Evolutionary conservation across 2,329 filamentous ascomycete species (phyloP), one percentile per base, ranked within the genome.

Genomic region (Ascochyta lentis): DNA sequence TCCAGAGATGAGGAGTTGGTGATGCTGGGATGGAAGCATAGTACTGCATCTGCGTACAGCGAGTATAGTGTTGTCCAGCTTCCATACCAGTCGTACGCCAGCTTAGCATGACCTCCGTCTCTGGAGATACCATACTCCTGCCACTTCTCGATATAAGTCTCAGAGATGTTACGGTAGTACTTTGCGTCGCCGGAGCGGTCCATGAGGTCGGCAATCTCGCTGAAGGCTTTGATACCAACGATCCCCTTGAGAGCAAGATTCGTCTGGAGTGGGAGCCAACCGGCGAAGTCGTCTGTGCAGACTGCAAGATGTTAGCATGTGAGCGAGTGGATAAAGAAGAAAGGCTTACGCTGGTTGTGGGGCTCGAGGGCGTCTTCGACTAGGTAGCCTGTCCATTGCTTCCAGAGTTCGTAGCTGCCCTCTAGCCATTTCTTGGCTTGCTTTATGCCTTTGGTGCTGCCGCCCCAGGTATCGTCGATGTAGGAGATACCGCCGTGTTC

Each of bases 41-140:
- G 84, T 22, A 94, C 80, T 26, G 85, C 86, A 76, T 96, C 91
- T 13, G 88, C 86, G 76, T 91, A 96, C 24, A 96, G 82, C 70
- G 92, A 94, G 80, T 96, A 96, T 33, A 96, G 82, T 0, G 89
- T 92, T 6, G 90, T 92, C 89, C 90, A 93, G 46, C 88, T 91
- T 13, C 89, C 89, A 62, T 89, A 89, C 81, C 89, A 87, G 69
- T 91, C 84, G 76, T 96, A 96, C 10, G 89, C 86, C 9, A 96
- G 82, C 63, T 91, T 93, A 22, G 90, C 87, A 73, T 94, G 90
- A 1, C 86, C 79, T 8, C 85, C 84, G 52, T 89, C 85, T 16
- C 82, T 81, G 58, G 90, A 90, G 73, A 93, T 87, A 51, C 84
- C 91, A 49, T 86, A 84, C 19, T 81, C 77, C 69, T 89, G 82